A percentile compares a stretch with the other conserved stretches of the same genome.
Conservation (phyloP, 2,329 filamentous ascomycete genomes). For the Cladosporium sp. region DNA sequence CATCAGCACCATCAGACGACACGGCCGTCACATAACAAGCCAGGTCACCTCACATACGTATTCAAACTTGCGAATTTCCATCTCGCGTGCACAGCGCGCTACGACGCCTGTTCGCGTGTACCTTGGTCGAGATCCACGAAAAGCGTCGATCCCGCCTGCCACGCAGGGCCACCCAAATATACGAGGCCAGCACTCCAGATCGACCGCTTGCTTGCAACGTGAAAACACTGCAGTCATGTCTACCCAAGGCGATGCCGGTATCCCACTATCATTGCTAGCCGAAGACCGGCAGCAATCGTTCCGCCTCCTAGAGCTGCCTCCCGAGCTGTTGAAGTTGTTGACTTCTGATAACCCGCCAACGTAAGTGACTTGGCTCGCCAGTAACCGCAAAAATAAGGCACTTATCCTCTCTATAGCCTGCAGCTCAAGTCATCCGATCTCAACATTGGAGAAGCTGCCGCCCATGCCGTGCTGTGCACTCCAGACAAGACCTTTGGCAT, state of each 20-base stretch:
- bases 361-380: constrained; percentile 35
- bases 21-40: too few relatives aligned
- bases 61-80: background rate
- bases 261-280: constrained; percentile 46
- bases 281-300: constrained; percentile 53
- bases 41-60: background rate
- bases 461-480: constrained; percentile 60
- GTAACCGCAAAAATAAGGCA: background rate
- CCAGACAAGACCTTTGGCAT: constrained; percentile 58
- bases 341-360: constrained; percentile 47
- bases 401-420: constrained; percentile 33
- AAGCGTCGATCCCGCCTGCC: background rate
- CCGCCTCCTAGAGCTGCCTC: constrained; percentile 61
- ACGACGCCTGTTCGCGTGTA: background rate
- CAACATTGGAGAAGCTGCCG: constrained; percentile 28
- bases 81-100: background rate
- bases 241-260: constrained; percentile 42
- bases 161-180: background rate
- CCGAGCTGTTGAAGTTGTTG: constrained; percentile 57
- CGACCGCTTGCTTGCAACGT: background rate
- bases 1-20: background rate
- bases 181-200: background rate
- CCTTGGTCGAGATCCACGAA: background rate
- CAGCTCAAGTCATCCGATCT: constrained; percentile 42
- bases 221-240: constrained; percentile 39